Percentiles rank a stretch among this genome's conserved stretches.
phyloP scores from a whole-genome alignment of 257 asterid genomes.

The Solanum clarkiae region DNA sequence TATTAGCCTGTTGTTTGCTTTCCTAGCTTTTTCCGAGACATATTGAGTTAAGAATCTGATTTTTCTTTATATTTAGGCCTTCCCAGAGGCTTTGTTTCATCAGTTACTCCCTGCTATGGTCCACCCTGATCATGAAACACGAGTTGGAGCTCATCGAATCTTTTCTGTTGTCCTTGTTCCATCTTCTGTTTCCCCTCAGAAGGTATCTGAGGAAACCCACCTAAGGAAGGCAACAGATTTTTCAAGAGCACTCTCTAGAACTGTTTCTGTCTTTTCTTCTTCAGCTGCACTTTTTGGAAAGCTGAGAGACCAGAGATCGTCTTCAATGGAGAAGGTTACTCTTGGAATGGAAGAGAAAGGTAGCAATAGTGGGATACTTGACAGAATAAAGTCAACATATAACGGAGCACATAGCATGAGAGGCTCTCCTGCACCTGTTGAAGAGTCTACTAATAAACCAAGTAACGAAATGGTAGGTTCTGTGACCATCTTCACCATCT shows the following conservation, averaged over 20 bases:
- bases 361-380: conserved; percentile 37
- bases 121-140: conserved; percentile 87
- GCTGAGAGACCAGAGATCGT: conserved; percentile 39
- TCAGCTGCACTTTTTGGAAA: conserved; percentile 88
- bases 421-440: conserved; percentile 27
- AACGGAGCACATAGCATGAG: conserved; percentile 60
- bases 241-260: conserved; percentile 84
- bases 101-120: conserved; percentile 92
- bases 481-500: background rate
- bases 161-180: conserved; percentile 95
- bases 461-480: conserved; percentile 40
- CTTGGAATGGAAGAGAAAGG: conserved; percentile 32
- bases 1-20: background rate
- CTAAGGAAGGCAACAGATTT: conserved; percentile 30
- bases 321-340: conserved; percentile 20
- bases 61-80: conserved; percentile 41
- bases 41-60: background rate
- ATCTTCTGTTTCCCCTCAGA: conserved; percentile 63
- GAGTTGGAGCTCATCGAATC: conserved; percentile 88
- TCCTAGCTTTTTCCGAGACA: background rate
- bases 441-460: conserved; percentile 20
- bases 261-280: conserved; percentile 90
- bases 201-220: conserved; percentile 19
- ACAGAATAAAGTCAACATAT: conserved; percentile 63
- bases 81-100: conserved; percentile 94